Evolutionary conservation across 148 eudicot species (phyloP).

Genomic region (Nyssa sinensis): DNA sequence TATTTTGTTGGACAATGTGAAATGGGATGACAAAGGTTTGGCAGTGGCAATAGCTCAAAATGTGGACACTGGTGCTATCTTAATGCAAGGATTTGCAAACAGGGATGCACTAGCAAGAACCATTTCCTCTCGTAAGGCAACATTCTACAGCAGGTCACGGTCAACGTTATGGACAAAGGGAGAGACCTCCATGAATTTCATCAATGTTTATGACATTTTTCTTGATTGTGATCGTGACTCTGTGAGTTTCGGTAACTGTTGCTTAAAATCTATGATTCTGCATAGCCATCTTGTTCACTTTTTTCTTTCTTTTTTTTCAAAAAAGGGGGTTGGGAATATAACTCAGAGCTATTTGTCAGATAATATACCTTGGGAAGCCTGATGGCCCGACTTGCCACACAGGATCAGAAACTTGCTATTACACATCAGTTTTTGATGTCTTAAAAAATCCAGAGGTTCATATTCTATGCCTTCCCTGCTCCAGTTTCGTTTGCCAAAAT

Average conservation of each 20-base stretch:
- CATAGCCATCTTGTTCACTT: background rate
- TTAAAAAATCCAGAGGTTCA: constrained; percentile 50
- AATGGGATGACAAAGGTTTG: constrained; percentile 99
- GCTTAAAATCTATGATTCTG: background rate
- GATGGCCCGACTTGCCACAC: constrained; percentile 97
- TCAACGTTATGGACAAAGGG: constrained; percentile 90
- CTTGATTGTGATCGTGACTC: constrained; percentile 93
- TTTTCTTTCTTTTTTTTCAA: too few species aligned
- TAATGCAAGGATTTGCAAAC: constrained; percentile 97
- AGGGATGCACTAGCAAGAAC: constrained; percentile 81
- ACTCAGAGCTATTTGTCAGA: constrained; percentile 34
- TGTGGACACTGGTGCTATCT: constrained; percentile 87
- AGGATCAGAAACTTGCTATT: constrained; percentile 95
- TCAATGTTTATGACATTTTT: constrained; percentile 71
- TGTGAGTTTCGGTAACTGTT: constrained; percentile 44
- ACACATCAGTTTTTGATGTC: constrained; percentile 56
- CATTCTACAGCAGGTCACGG: constrained; percentile 90
- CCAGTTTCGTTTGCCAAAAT: background rate
- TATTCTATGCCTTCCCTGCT: background rate
- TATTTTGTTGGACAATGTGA: constrained; percentile 74
- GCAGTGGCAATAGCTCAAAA: constrained; percentile 99
- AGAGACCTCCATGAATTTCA: constrained; percentile 89
- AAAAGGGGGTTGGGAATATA: background rate
- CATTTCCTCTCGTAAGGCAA: constrained; percentile 83
- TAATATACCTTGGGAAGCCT: constrained; percentile 89